These are phyloP conservation scores for Beta corolliflora DNA, from an alignment of 179 eudicot genomes.

Conservation along the genomic window DNA sequence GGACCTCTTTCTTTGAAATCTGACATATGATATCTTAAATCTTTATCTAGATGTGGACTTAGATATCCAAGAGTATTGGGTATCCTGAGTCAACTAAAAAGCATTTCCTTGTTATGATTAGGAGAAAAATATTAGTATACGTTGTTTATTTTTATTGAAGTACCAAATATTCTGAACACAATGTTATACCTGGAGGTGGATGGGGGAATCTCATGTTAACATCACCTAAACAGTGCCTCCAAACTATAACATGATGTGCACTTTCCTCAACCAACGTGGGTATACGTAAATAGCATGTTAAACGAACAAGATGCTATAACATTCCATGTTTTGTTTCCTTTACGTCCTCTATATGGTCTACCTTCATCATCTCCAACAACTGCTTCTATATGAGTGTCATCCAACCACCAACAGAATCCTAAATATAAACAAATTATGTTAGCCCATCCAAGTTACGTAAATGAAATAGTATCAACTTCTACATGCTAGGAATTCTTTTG, in stretches of 20 bases:
- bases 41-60: background rate
- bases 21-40: background rate
- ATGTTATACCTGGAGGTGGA: background rate
- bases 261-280: too few species aligned
- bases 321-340: constrained; percentile 10
- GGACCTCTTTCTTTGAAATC: background rate
- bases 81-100: background rate
- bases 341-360: background rate
- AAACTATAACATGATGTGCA: too few species aligned
- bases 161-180: too few species aligned
- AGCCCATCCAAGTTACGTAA: too few species aligned
- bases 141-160: background rate
- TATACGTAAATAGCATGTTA: too few species aligned
- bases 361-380: background rate
- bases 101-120: too few species aligned
- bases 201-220: background rate
- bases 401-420: background rate
- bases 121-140: background rate
- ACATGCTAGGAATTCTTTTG: background rate
- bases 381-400: background rate
- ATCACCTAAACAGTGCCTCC: too few species aligned
- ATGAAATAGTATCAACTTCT: too few species aligned
- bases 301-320: too few species aligned
- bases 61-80: background rate
- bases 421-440: too few species aligned